Evolutionary conservation across 2,329 filamentous ascomycete genomes (phyloP).

Genomic region (Tetracladium maxilliforme): DNA sequence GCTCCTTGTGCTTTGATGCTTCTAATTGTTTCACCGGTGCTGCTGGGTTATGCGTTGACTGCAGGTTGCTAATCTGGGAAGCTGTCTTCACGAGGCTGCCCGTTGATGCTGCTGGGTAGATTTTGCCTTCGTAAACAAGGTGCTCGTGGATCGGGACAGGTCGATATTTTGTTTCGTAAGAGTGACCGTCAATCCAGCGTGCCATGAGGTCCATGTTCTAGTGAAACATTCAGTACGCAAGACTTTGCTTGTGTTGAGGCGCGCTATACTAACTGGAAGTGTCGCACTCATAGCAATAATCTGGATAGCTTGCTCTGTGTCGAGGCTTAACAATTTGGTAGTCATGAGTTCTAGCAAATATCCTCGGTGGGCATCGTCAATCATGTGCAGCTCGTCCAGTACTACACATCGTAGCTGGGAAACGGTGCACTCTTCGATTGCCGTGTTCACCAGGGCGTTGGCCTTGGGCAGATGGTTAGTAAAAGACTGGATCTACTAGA

Average conservation of each 20-base stretch:
- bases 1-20: conserved; percentile 41
- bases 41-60: conserved; percentile 13
- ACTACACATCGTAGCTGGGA: conserved; percentile 52
- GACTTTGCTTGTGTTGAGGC: too few species aligned
- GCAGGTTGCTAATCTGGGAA: conserved; percentile 23
- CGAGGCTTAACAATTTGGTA: conserved; percentile 56
- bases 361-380: conserved; percentile 61
- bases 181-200: conserved; percentile 55
- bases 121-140: conserved; percentile 53
- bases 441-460: conserved; percentile 58
- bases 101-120: conserved; percentile 49
- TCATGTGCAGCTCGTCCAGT: conserved; percentile 70
- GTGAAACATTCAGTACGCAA: conserved; percentile 5
- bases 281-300: conserved; percentile 73
- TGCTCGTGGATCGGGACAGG: conserved; percentile 66
- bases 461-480: conserved; percentile 30
- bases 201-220: conserved; percentile 58
- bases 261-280: conserved; percentile 39
- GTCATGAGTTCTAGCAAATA: conserved; percentile 63
- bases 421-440: conserved; percentile 56
- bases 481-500: neutral
- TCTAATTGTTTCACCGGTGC: conserved; percentile 26
- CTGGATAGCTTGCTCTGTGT: conserved; percentile 52
- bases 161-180: conserved; percentile 57
- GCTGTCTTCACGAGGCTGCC: conserved; percentile 42